Evolutionary conservation across 108 stramenopile species (phyloP), one percentile per base, ranked within the genome.

Genomic region (Nitzschia putrida): DNA sequence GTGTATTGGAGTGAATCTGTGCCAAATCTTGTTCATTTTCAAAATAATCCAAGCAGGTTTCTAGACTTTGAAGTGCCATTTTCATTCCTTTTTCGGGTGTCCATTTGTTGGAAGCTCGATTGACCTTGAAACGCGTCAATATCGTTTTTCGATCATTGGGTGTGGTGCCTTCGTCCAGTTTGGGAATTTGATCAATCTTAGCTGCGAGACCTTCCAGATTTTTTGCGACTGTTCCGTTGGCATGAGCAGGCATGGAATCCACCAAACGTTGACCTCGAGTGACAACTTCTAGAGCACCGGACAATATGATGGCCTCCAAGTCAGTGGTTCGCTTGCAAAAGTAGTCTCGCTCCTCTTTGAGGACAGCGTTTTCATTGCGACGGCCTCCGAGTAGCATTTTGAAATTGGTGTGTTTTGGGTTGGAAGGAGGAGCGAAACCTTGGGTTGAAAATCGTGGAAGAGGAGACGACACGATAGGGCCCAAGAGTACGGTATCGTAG

Each of bases 271-370:
- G 14, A 16, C 47, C 47, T 6, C 47, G 47, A 18, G 14, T 16
- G 18, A 49, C 47, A 16, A 18, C 47, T 49, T 49, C 47, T 16
- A 49, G 47, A 4, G 47, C 47, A 49, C 47, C 47, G 14, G 47
- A 18, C 18, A 18, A 18, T 16, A 49, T 2, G 18, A 49, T 18
- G 14, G 14, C 47, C 6, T 49, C 47, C 47, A 49, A 6, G 3
- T 49, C 47, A 18, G 18, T 49, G 14, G 47, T 49, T 49, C 47
- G 14, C 6, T 49, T 49, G n/a, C 14, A 49, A 49, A 49, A 49
- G 47, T 49, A 49, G 47, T 49, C 47, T 49, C 47, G 14, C 18
- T 49, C 47, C 14, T 49, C 47, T 18, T 49, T 49, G n/a, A 49
- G 47, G 29, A 4, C 29, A 34, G 29, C 29, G 4, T 34, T 34